phyloP scores from a whole-genome alignment of 2,329 filamentous ascomycete genomes.

The Penicillium sp. region DNA sequence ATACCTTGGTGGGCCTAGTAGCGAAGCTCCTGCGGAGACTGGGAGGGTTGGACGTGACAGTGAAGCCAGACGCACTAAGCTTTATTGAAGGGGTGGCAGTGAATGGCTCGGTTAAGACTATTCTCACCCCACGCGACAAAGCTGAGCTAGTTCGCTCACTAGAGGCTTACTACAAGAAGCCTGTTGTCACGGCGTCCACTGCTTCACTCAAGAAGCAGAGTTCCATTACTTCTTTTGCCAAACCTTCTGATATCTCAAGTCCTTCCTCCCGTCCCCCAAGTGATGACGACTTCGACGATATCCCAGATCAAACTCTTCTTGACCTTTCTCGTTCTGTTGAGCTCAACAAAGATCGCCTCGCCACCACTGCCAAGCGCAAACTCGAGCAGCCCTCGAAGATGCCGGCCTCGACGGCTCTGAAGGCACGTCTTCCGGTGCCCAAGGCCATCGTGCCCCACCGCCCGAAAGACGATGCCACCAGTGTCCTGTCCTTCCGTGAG shows the following conservation, averaged over 20 bases:
- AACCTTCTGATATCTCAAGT: constrained; percentile 33
- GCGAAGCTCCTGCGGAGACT: constrained; percentile 79
- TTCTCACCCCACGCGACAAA: constrained; percentile 76
- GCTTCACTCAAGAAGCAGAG: constrained; percentile 45
- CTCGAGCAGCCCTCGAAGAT: constrained; percentile 25
- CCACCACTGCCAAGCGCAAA: constrained; percentile 30
- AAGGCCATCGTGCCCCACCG: constrained; percentile 27
- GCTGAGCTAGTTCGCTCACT: constrained; percentile 69
- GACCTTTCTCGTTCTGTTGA: constrained; percentile 44
- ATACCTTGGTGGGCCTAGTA: constrained; percentile 76
- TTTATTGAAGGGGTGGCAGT: constrained; percentile 56
- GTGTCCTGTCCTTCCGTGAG: constrained; percentile 62
- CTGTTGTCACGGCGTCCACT: constrained; percentile 44
- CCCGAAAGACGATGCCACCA: constrained; percentile 34
- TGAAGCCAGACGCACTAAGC: constrained; percentile 63
- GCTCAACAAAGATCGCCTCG: constrained; percentile 41
- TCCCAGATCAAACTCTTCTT: constrained; percentile 42
- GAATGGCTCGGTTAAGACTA: constrained; percentile 66
- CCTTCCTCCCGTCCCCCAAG: constrained; percentile 30
- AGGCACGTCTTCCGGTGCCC: constrained; percentile 24
- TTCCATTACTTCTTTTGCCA: constrained; percentile 41
- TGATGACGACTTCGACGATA: constrained; percentile 44
- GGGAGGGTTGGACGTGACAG: constrained; percentile 68
- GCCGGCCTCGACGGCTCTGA: constrained; percentile 7
- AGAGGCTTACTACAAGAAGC: constrained; percentile 52